Base-by-base conservation (phyloP, 2,329 filamentous ascomycete genomes). In the Xylariales sp. region DNA sequence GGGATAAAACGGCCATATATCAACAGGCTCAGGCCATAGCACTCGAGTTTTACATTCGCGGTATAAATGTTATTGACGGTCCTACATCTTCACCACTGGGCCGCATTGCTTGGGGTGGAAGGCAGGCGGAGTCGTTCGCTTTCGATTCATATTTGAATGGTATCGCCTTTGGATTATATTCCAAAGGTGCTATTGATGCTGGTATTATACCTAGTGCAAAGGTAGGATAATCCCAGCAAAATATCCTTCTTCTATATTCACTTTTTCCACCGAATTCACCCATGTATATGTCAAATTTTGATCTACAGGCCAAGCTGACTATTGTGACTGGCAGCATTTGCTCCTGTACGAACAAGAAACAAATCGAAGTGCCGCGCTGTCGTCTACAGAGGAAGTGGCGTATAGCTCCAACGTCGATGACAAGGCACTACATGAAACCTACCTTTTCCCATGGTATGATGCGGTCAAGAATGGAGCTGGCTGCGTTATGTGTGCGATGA, bases 61-160 rank as follows among this genome's bases (percentile, higher is more conserved):
- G 71, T 1, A 58, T 74, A 49, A 84, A 95, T 54, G 77, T 89
- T 4, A 57, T 90, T 1, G 69, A 95, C 0, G 88, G 88, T 0
- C 88, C 89, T 4, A 78, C 81, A 6, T 84, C 94, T 60, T 89
- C 88, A 0, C 84, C 88, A 0, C 59, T 95, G 0, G 89, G 88
- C 4, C 72, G 87, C 38, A 80, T 88, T 68, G 88, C 88, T 2
- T 85, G 85, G 14, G 88, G 87, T 13, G 88, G 89, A 1, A 73
- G 89, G 38, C 91, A 90, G 47, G 95, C 88, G 88, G 88, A 95
- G 58, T 87, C 85, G 0, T 94, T 94, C 49, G 87, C 87, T 1
- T 69, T 83, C 0, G 88, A 95, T 53, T 88, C 88, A 0, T 88
- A 91, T 30, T 68, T 95, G 0, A 85, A 90, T 56, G 88, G 83